Percentiles rank a stretch among this genome's conserved stretches.
phyloP scores from a whole-genome alignment of 768 basidiomycete species.

The Clitopilus hobsonii region DNA sequence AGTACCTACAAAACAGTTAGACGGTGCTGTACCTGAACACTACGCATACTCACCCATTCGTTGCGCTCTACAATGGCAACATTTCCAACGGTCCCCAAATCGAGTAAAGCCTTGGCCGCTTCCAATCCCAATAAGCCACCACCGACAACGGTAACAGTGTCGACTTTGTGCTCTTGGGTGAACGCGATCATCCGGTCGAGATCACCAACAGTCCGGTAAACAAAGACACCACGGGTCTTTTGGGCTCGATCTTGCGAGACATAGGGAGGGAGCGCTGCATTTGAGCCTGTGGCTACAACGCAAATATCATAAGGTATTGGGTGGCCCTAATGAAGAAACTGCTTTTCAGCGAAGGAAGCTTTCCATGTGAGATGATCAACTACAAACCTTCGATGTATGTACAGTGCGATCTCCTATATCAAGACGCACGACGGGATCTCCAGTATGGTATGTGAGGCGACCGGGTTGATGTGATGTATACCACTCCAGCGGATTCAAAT shows the following conservation, averaged over 20 bases:
- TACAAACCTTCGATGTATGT: not conserved
- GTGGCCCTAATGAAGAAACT: slow-evolving; percentile 41
- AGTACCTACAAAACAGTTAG: slow-evolving; percentile 6
- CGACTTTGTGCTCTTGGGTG: slow-evolving; percentile 30
- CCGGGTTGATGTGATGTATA: slow-evolving; percentile 54
- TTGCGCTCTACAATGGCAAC: slow-evolving; percentile 10
- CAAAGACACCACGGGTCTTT: slow-evolving; percentile 54
- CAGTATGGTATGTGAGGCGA: slow-evolving; percentile 46
- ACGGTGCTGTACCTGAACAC: not conserved
- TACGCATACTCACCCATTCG: slow-evolving; percentile 13
- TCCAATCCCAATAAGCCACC: slow-evolving; percentile 72
- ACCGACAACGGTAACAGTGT: slow-evolving; percentile 54
- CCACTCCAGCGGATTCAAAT: slow-evolving; percentile 54
- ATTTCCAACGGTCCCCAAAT: slow-evolving; percentile 32
- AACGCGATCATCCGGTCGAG: slow-evolving; percentile 61
- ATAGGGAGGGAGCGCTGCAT: slow-evolving; percentile 58
- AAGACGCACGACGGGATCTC: slow-evolving; percentile 41
- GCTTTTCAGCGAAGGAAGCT: slow-evolving; percentile 18
- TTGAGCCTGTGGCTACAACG: slow-evolving; percentile 67
- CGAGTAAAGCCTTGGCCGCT: slow-evolving; percentile 69
- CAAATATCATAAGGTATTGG: slow-evolving; percentile 55
- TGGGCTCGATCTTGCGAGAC: slow-evolving; percentile 33
- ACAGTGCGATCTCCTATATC: slow-evolving; percentile 17
- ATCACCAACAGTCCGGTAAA: slow-evolving; percentile 70
- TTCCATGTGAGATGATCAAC: not conserved